Base-by-base conservation (phyloP, 2,329 filamentous ascomycete species). In the Xylaria hypoxylon region DNA sequence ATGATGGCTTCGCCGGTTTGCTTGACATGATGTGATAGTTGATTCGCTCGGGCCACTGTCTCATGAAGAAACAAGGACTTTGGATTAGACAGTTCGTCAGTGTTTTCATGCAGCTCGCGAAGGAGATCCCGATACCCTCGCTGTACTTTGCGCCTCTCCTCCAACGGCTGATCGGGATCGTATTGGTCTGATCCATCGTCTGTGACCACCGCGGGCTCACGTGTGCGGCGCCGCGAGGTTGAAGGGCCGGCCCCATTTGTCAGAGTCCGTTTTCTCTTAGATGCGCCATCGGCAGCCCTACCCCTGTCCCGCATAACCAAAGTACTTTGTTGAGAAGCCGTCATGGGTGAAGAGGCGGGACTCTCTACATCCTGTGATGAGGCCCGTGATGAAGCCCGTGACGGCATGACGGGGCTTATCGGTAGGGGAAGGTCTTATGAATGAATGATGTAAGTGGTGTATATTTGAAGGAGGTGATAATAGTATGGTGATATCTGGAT, bases 1-100 rank as follows among this genome's bases (percentile, higher is more conserved):
- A 97, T 90, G 0, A 92, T 92, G 0, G 96, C 96, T 77, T 98
- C 96, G 2, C 90, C 89, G 0, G 96, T 97, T 81, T 97, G 94
- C 74, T 91, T 92, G 67, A 97, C 90, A 71, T 88, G 84, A 62
- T 84, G 83, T 68, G 90, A 89, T 15, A 90, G 80, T 40, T 84
- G 78, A 72, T 96, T 90, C 17, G 91, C 90, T 69, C 86, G 85
- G 26, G 86, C 78, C 26, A 98, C 82, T 1, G 89, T 88, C 10
- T 90, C 83, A 64, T 86, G 82, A 17, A 97, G 82, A 1, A 89
- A 88, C 26, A 84, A 82, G 8, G 90, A 92, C 42, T 88, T 87
- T 1, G 85, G 83, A 70, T 89, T 85, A 26, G 96, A 79, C 67
- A 89, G 91, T 72, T 95, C 90, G 68, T 91, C 87, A 57, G 87